Evolutionary conservation across 1,284 basidiomycete genomes (phyloP), one percentile per base, ranked within the genome.

Genomic region (Apiotrichum brassicae): DNA sequence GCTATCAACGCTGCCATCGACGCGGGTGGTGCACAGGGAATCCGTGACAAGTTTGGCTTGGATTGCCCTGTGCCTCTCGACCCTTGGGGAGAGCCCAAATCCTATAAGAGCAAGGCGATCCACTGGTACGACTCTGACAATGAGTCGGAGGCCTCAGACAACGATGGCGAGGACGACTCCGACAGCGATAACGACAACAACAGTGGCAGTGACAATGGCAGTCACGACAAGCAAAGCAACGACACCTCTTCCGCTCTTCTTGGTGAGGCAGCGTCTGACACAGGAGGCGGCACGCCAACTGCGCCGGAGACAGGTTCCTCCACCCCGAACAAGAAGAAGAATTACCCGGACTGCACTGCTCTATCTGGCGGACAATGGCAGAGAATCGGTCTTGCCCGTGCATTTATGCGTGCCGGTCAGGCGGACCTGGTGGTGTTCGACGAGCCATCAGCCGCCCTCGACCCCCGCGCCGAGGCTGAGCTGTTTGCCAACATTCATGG

Each of bases 341-440:
- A 8, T 4, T 3, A 11, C 25, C n/a, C 2, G 9, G 28, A 41
- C 13, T n/a, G 28, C 28, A 30, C 33, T 12, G 33, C 33, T 7
- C 46, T 48, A 43, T 65, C 18, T 49, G 57, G 45, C 49, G 60
- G 47, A 54, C 71, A 90, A 83, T 90, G 87, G 87, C 87, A 90
- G 74, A 77, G 86, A 59, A 79, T 90, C 55, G 86, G 86, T 11
- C 79, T 90, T 39, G 83, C 86, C 42, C 79, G 87, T 43, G 84
- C 86, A n/a, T 88, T 90, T 63, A 86, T 88, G 83, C 77, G 86
- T 55, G 84, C 85, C n/a, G 79, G 82, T 57, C 80, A 84, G 53
- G 81, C 87, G 20, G 85, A 88, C 68, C 74, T 90, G 13, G 75
- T 90, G 33, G 73, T 89, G 38, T 85, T 90, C 62, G 87, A 90